These are phyloP conservation scores for Kazachstania sp. DNA, from an alignment of 1,139 yeast genomes.

Conservation along the genomic window DNA sequence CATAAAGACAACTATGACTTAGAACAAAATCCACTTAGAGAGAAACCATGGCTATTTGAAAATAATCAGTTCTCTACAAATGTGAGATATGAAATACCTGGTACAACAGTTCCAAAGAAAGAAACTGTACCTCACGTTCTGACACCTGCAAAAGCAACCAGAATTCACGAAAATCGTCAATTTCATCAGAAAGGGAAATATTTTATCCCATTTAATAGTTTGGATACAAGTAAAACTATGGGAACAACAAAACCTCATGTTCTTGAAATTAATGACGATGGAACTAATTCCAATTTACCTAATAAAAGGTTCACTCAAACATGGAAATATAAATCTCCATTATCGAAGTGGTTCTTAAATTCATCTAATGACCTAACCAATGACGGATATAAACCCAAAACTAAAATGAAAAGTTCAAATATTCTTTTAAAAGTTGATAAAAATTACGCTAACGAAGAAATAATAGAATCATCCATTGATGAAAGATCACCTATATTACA, in stretches of 20 bases:
- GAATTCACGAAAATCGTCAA: not conserved
- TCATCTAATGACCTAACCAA: slow-evolving; percentile 23
- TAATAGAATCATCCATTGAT: slow-evolving; percentile 8
- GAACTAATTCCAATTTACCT: not conserved
- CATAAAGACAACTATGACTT: slow-evolving; percentile 3
- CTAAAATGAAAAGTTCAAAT: slow-evolving; percentile 20
- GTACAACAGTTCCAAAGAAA: not conserved
- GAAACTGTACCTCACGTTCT: slow-evolving; percentile 9
- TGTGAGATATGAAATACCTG: slow-evolving; percentile 18
- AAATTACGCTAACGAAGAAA: slow-evolving; percentile 8
- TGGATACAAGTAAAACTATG: not conserved
- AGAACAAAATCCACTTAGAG: slow-evolving; percentile 6
- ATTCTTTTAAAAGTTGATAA: slow-evolving; percentile 18
- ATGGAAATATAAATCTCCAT: slow-evolving; percentile 29
- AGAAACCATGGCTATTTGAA: slow-evolving; percentile 10
- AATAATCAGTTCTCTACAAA: slow-evolving; percentile 12
- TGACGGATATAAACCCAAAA: slow-evolving; percentile 16
- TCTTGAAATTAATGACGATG: not conserved
- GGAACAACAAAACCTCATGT: not conserved
- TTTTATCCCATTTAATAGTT: not conserved
- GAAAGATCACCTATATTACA: slow-evolving; percentile 23
- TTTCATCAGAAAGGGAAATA: not conserved
- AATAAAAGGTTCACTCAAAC: too few species aligned
- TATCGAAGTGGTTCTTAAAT: slow-evolving; percentile 29
- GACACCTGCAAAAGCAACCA: slow-evolving; percentile 16